Evolutionary conservation across 148 eudicot species (phyloP).

Genomic region (Rhododendron ferrugineum): DNA sequence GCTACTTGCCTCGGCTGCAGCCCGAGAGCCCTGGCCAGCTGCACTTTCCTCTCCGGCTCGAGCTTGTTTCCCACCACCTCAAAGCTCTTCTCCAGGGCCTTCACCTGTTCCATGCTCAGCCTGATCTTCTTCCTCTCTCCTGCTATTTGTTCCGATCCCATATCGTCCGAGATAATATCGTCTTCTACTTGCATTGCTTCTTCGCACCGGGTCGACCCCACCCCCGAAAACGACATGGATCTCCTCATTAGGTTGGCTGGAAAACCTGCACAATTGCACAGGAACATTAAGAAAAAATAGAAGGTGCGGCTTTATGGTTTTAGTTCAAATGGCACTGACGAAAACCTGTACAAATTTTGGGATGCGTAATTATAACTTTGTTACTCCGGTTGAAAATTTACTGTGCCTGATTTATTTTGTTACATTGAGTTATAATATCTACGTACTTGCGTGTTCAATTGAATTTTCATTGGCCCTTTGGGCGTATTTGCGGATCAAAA

Average conservation of each 20-base stretch:
- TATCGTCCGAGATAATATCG: conserved; percentile 29
- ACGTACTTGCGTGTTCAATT: no score
- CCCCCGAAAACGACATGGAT: conserved; percentile 53
- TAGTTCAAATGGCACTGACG: no score
- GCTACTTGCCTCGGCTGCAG: conserved; percentile 75
- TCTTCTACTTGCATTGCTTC: conserved; percentile 29
- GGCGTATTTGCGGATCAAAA: no score
- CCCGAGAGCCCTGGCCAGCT: conserved; percentile 64
- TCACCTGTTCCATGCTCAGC: conserved; percentile 71
- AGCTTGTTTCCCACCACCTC: conserved; percentile 63
- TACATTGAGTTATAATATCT: background rate
- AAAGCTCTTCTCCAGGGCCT: conserved; percentile 70
- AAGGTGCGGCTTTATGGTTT: background rate
- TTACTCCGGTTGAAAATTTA: no score
- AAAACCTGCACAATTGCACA: conserved; percentile 25
- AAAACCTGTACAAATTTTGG: no score
- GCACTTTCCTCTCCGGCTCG: conserved; percentile 68
- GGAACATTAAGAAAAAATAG: background rate
- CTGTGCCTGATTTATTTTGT: background rate
- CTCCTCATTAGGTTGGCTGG: conserved; percentile 44
- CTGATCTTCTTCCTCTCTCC: conserved; percentile 73
- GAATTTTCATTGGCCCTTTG: no score
- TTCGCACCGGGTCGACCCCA: conserved; percentile 19
- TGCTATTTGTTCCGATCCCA: conserved; percentile 36
- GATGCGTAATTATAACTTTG: background rate